phyloP scores from a whole-genome alignment of 2,329 filamentous ascomycete species.

The Ophiostoma australiae region DNA sequence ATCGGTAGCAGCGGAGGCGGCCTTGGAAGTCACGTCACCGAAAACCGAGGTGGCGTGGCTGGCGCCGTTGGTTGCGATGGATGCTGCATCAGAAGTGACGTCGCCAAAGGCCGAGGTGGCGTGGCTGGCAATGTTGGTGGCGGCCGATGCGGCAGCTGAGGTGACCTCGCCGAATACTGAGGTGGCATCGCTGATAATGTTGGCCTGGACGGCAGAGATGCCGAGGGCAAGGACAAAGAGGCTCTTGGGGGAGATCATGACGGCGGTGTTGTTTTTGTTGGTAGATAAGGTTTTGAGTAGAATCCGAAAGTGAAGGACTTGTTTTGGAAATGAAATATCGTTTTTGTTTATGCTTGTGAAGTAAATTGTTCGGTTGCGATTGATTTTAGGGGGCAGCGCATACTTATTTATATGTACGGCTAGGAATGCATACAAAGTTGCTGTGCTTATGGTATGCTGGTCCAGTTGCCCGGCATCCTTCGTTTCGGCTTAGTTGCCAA shows the following conservation, averaged over 20 bases:
- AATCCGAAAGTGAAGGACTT: background rate
- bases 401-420: background rate
- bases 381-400: background rate
- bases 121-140: background rate
- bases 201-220: background rate
- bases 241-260: background rate
- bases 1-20: background rate
- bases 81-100: background rate
- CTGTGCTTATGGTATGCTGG: too few relatives aligned
- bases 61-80: background rate
- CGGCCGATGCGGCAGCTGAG: background rate
- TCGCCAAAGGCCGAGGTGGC: conserved; percentile 12
- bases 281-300: background rate
- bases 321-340: background rate
- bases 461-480: background rate
- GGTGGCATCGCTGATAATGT: conserved; percentile 2
- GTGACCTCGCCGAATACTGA: conserved; percentile 7
- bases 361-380: background rate
- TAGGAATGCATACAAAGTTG: too few relatives aligned
- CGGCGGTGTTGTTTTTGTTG: background rate
- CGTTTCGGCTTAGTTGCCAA: background rate
- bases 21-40: background rate
- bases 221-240: conserved; percentile 3
- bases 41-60: background rate
- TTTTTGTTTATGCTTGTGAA: background rate